Evolutionary conservation across 192 early-diverging fungal species (phyloP), one percentile per base, ranked within the genome.

Genomic region (Allomyces macrogynus): DNA sequence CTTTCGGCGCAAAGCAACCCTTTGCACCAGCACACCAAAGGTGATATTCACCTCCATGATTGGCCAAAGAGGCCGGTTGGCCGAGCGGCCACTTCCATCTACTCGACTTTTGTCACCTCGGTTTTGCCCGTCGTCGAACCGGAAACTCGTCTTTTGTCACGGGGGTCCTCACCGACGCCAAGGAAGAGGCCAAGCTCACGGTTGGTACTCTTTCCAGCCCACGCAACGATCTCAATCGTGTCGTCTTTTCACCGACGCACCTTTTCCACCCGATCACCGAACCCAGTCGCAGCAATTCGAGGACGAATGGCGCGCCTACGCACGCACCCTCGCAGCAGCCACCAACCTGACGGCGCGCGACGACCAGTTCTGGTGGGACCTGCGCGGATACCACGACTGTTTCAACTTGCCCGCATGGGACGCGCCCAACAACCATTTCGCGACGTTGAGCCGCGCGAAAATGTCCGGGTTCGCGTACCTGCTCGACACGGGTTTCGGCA

Each of bases 371-470:
- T 91, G 84, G 77, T 86, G 83, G 68, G 93, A 95, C 73, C 77
- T 88, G 66, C 78, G 93, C n/a, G 93, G 93, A 4, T 94, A 95
- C 69, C 93, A 95, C 73, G 93, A 95, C 65, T 92, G 90, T 68
- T 95, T 91, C 71, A 81, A 92, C 66, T 77, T 92, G 3, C 79
- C 80, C 20, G 69, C 70, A 11, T 88, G 78, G 70, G 63, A 78
- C 23, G 78, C 80, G 24, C 62, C 71, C 1, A 70, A 76, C 42
- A 90, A 92, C 72, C 74, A 79, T 66, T 92, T 72, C 69, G 25
- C 67, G 80, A 0, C 78, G 83, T 64, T 82, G 79, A 26, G 76
- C 79, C 0, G 69, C 71, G 42, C 66, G 72, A 54, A 66, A 73
- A 24, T 67, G 69, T 40, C 32, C 25, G 82, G 84, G 3, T 88